These are phyloP conservation scores for Hygrophoropsis aurantiaca DNA, from an alignment of 768 basidiomycete species.

Conservation along the genomic window DNA sequence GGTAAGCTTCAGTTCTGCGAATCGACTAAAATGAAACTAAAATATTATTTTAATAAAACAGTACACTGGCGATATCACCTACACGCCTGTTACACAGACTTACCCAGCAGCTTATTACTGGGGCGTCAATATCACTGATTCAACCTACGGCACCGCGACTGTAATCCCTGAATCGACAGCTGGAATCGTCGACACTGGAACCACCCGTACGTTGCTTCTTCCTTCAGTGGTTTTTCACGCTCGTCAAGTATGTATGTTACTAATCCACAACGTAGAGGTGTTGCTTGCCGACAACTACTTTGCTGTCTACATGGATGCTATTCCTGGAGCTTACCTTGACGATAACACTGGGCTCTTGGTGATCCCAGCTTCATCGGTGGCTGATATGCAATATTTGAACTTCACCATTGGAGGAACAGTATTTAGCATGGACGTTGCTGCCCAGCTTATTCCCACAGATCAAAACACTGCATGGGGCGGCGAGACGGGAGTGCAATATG, in stretches of 20 bases:
- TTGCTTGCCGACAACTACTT: constrained; percentile 22
- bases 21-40: too few species aligned
- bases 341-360: constrained; percentile 10
- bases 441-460: constrained; percentile 15
- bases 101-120: constrained; percentile 22
- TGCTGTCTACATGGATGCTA: constrained; percentile 10
- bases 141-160: constrained; percentile 10
- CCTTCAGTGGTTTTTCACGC: neutral
- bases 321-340: constrained; percentile 13
- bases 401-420: constrained; percentile 10
- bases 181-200: constrained; percentile 30
- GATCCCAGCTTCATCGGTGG: constrained; percentile 14
- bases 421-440: constrained; percentile 17
- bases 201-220: constrained; percentile 13
- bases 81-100: constrained; percentile 25
- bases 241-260: neutral
- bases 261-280: constrained; percentile 10
- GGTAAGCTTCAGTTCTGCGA: constrained; percentile 8
- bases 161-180: constrained; percentile 20
- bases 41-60: too few species aligned
- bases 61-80: constrained; percentile 21
- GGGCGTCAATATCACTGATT: constrained; percentile 26
- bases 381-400: constrained; percentile 12
- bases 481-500: constrained; percentile 8
- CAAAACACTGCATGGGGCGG: constrained; percentile 16